Conservation (phyloP, 73 alveolate species). For the Tetrahymena borealis region DNA sequence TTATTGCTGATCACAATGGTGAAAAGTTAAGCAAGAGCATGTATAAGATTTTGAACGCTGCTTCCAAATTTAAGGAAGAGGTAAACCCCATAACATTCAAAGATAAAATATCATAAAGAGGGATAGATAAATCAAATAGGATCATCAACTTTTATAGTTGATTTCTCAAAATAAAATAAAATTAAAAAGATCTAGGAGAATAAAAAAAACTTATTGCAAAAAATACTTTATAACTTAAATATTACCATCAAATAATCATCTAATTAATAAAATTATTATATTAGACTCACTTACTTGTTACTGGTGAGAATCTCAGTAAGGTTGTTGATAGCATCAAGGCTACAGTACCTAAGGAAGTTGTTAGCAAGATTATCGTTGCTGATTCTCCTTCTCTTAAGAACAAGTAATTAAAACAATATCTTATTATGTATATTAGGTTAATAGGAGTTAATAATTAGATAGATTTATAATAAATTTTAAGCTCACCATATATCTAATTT, state of each 20-base stretch:
- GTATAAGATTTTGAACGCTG: constrained; percentile 55
- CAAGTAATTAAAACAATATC: constrained; percentile 9
- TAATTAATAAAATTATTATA: not conserved
- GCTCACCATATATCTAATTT: no score
- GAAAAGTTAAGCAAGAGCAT: constrained; percentile 46
- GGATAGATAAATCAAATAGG: not conserved
- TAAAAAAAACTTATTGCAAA: no score
- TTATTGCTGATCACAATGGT: constrained; percentile 61
- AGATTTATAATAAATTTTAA: no score
- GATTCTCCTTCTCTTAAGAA: constrained; percentile 37
- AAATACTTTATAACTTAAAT: no score
- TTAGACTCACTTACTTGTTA: constrained; percentile 12
- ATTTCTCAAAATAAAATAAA: not conserved
- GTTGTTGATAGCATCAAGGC: constrained; percentile 10
- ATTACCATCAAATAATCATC: no score
- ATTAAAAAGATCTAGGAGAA: not conserved
- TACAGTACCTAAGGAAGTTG: constrained; percentile 19
- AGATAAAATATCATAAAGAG: constrained; percentile 3
- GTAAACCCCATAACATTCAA: constrained; percentile 32
- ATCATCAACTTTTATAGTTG: not conserved
- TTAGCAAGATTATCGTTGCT: constrained; percentile 39
- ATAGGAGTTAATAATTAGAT: not conserved
- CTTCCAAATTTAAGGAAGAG: constrained; percentile 48
- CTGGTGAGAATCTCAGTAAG: constrained; percentile 7
- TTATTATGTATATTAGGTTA: not conserved